Evolutionary conservation across 257 asterid species (phyloP).

Genomic region (Agastache rugosa): DNA sequence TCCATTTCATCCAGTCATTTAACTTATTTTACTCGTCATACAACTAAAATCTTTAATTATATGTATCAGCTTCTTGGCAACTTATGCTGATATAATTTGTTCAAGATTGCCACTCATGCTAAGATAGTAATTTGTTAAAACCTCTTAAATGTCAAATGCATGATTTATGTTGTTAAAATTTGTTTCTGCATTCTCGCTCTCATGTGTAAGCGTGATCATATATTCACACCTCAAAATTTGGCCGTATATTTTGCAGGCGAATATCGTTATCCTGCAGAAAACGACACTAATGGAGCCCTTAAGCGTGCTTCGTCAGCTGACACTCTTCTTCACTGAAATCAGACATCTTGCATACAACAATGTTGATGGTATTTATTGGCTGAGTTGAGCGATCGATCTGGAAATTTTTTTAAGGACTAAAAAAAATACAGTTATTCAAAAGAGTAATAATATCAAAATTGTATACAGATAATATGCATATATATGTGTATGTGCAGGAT

Average conservation of each 20-base stretch:
- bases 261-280: not conserved
- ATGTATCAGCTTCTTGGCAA: not conserved
- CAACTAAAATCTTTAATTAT: not conserved
- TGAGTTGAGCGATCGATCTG: not conserved
- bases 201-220: too few relatives aligned
- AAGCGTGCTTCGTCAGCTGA: slow-evolving; percentile 2
- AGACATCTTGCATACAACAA: not conserved
- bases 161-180: not conserved
- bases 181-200: too few relatives aligned
- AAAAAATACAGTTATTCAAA: not conserved
- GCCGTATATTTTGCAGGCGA: not conserved
- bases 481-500: too few relatives aligned
- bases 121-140: too few relatives aligned
- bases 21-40: not conserved
- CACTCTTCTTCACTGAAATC: not conserved
- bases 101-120: not conserved
- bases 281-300: not conserved
- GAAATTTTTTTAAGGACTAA: not conserved
- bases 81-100: too few relatives aligned
- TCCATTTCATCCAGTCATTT: not conserved
- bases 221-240: not conserved
- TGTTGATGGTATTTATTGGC: not conserved
- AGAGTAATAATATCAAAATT: not conserved
- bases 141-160: too few relatives aligned
- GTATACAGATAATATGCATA: too few relatives aligned